Base-by-base conservation (phyloP, 108 stramenopile genomes). In the Cyclotella kingstonii region DNA sequence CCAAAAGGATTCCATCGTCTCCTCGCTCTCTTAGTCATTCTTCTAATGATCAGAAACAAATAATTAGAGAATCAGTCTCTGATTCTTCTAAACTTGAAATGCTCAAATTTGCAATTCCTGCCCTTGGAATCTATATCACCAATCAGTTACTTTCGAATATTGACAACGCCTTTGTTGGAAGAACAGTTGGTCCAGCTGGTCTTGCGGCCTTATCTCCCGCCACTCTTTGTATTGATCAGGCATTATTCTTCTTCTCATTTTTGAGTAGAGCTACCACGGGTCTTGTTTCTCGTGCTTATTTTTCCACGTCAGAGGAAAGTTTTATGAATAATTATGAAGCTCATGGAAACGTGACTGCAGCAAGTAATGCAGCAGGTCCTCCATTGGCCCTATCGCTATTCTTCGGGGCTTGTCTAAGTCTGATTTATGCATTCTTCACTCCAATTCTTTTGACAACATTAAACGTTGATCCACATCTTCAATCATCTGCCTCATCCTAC, bases 101-200 rank as follows among this genome's bases (percentile, higher is more conserved):
- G 90, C 53, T 91, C 22, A 73, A 72, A 28, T 91, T 91, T 71
- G 86, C 84, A 2, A 22, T 87, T 8, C 90, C 90, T 2, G 90
- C 90, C 0, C 63, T 91, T 10, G 90, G 90, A 10, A 91, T 91
- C 8, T 91, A 71, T 55, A 63, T 91, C 4, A 68, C 82, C 3
- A 81, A 84, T 57, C 90, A 86, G 30, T 57, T 91, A 4, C 61
- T 91, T 6, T 86, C 85, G 29, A 91, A 91, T 54, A 91, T 91
- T 52, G 90, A 91, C 62, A 91, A 91, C 48, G 84, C 90, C 11
- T 87, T 91, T 60, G 85, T 91, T 10, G 90, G 90, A 28, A 75
- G 77, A 47, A 86, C 84, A 1, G 84, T 86, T 21, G 90, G 90
- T 9, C 71, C 83, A 9, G 43, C 44, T 17, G 89, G 85, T 25